Evolutionary conservation across 164 flowering plant genomes (phyloP).

Genomic region (Akebia trifoliata): DNA sequence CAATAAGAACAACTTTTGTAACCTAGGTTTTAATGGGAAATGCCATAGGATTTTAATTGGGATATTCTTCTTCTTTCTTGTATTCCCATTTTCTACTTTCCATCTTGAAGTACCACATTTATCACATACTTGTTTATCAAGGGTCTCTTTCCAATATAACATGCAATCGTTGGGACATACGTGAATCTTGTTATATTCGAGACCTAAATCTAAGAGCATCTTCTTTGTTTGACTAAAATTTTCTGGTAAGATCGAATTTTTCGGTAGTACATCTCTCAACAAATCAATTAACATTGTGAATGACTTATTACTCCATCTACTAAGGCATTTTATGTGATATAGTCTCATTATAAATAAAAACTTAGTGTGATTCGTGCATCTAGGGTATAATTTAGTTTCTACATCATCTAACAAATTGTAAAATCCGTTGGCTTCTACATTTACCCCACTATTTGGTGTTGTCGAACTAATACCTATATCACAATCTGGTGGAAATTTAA

Average conservation of each 20-base stretch:
- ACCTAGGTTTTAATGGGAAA: conserved; percentile 16
- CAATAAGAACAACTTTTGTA: conserved; percentile 17
- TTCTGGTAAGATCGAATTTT: conserved; percentile 5
- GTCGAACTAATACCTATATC: too few relatives aligned
- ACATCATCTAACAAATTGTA: background rate
- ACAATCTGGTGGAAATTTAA: too few relatives aligned
- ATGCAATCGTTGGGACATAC: too few relatives aligned
- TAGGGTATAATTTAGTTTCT: background rate
- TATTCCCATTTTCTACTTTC: background rate
- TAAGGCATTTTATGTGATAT: conserved; percentile 8
- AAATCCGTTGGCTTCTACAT: background rate
- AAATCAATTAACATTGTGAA: conserved; percentile 1
- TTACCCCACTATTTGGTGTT: too few relatives aligned
- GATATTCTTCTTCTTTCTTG: background rate
- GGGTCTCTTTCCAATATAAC: background rate
- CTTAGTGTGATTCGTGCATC: conserved; percentile 3
- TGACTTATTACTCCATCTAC: conserved; percentile 7
- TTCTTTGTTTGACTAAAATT: conserved; percentile 11
- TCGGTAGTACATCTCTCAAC: conserved; percentile 10
- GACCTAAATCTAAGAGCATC: conserved; percentile 9
- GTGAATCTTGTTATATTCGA: too few relatives aligned
- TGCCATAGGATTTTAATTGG: conserved; percentile 7
- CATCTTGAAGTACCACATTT: conserved; percentile 13
- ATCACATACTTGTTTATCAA: background rate
- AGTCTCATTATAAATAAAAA: conserved; percentile 8